These are phyloP conservation scores for Boletus pseudo-olivaceus DNA, from an alignment of 768 basidiomycete species.

Conservation along the genomic window DNA sequence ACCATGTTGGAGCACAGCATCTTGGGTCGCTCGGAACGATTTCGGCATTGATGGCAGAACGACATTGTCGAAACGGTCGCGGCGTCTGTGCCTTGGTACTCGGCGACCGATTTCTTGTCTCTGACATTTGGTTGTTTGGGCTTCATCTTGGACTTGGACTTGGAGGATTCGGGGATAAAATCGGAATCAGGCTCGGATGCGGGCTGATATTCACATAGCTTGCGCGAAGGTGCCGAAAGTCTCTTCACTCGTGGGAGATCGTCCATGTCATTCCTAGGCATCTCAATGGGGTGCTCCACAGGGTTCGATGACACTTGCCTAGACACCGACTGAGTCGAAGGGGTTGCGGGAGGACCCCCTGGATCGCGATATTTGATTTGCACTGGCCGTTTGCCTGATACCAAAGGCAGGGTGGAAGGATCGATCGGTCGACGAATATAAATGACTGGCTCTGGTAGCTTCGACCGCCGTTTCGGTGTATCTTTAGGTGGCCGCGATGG, in stretches of 20 bases:
- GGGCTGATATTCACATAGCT: conserved; percentile 5
- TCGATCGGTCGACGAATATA: conserved; percentile 30
- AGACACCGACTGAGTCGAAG: not conserved
- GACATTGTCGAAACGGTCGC: conserved; percentile 4
- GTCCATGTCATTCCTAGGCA: not conserved
- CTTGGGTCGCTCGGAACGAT: conserved; percentile 26
- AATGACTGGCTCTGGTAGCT: conserved; percentile 25
- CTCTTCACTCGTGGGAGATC: not conserved
- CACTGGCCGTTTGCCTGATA: conserved; percentile 23
- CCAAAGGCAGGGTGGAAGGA: conserved; percentile 16
- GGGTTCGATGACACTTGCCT: not conserved
- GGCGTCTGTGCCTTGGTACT: not conserved
- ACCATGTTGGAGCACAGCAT: conserved; percentile 32
- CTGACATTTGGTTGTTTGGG: not conserved
- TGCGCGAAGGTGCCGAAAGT: conserved; percentile 15
- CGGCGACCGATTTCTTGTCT: not conserved
- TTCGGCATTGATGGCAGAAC: conserved; percentile 39
- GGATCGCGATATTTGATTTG: conserved; percentile 31
- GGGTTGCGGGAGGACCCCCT: not conserved
- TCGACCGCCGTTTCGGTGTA: conserved; percentile 6
- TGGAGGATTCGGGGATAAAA: conserved; percentile 9
- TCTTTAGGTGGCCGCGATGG: not conserved
- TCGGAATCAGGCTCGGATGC: conserved; percentile 15
- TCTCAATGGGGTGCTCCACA: not conserved
- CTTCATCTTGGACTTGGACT: not conserved